Conservation (phyloP, 2,329 filamentous ascomycete genomes). For the Ceratocystis alfenasii region DNA sequence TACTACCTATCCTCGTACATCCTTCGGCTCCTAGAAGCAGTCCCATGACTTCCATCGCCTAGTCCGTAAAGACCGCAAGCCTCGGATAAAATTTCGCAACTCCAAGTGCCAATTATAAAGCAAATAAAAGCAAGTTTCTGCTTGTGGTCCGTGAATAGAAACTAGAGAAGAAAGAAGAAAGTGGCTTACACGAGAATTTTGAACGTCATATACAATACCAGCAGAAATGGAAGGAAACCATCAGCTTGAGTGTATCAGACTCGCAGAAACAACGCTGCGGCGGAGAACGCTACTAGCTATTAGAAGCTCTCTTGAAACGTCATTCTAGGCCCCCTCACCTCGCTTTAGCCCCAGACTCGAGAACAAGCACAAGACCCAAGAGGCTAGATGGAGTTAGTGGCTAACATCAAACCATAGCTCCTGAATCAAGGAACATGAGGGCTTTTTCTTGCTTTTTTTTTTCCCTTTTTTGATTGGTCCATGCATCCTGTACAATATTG, state of each 20-base stretch:
- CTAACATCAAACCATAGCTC: not conserved
- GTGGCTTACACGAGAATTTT: not conserved
- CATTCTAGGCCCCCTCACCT: too few relatives aligned
- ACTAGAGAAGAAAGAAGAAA: not conserved
- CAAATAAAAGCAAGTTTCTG: not conserved
- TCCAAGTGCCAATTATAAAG: not conserved
- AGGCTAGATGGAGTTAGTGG: too few relatives aligned
- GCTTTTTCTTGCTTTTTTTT: not conserved
- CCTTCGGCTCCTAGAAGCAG: not conserved
- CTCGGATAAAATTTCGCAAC: not conserved
- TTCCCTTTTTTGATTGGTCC: not conserved
- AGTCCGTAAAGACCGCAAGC: constrained; percentile 6
- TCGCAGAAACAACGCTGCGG: too few relatives aligned
- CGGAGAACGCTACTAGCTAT: too few relatives aligned
- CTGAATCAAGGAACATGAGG: not conserved
- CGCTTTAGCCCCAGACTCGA: too few relatives aligned
- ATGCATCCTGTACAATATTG: too few relatives aligned
- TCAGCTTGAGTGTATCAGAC: too few relatives aligned
- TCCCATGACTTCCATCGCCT: constrained; percentile 4
- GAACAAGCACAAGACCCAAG: too few relatives aligned
- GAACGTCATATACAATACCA: not conserved
- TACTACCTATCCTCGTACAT: not conserved
- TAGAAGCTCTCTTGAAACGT: too few relatives aligned
- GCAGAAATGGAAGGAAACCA: not conserved
- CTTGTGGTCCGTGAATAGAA: not conserved